Evolutionary conservation across 78 protist genomes (phyloP).

Genomic region (Dictyostelium purpureum): DNA sequence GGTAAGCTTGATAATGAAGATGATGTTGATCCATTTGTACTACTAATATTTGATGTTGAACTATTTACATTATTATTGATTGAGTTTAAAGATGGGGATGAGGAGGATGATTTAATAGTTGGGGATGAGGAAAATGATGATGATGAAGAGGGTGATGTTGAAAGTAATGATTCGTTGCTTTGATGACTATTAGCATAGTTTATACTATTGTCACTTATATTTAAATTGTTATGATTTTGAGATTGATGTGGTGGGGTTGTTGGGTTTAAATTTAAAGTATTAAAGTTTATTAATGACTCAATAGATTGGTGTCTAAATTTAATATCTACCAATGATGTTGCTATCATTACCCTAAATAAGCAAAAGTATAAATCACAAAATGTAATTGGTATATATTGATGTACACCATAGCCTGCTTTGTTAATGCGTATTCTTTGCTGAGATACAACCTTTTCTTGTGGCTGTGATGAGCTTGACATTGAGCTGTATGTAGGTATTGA

Average conservation of each 20-base stretch:
- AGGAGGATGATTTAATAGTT: not conserved
- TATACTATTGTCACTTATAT: not conserved
- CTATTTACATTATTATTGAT: not conserved
- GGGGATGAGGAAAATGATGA: not conserved
- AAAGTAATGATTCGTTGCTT: not conserved
- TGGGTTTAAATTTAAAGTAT: not conserved
- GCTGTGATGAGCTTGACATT: not conserved
- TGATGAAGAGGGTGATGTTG: not conserved
- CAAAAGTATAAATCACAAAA: slow-evolving; percentile 65
- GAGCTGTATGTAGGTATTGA: not conserved
- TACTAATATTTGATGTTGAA: not conserved
- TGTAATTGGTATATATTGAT: slow-evolving; percentile 55
- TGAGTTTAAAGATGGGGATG: not conserved
- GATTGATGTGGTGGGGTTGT: not conserved
- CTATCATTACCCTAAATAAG: not conserved
- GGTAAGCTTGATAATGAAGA: not conserved
- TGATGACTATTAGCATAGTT: not conserved
- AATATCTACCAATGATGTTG: slow-evolving; percentile 28
- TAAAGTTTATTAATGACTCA: not conserved
- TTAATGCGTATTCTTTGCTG: slow-evolving; percentile 46
- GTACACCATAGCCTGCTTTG: slow-evolving; percentile 31
- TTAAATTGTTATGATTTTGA: not conserved
- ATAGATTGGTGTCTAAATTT: slow-evolving; percentile 27
- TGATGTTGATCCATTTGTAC: not conserved
- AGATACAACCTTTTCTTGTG: slow-evolving; percentile 58